Conservation (phyloP, 208 protist genomes). For the Acanthamoeba rhysodes region DNA sequence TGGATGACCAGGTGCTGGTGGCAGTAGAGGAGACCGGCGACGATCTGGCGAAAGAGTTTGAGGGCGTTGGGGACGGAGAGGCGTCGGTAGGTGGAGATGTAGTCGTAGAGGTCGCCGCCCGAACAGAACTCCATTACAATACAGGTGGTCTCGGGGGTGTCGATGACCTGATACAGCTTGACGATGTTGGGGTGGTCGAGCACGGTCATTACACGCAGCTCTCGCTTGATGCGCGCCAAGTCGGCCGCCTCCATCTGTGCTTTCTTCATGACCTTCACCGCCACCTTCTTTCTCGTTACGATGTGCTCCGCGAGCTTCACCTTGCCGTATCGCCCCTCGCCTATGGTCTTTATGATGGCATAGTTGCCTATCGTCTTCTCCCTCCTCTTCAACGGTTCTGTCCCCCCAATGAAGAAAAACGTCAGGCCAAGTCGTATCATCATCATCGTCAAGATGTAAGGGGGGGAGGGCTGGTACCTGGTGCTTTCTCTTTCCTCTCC, state of each 20-base stretch:
- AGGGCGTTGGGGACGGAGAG: constrained; percentile 93
- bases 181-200: constrained; percentile 89
- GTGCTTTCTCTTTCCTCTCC: neutral
- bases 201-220: constrained; percentile 88
- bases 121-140: constrained; percentile 75
- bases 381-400: constrained; percentile 64
- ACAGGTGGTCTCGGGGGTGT: constrained; percentile 76
- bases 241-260: constrained; percentile 77
- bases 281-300: constrained; percentile 79
- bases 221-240: constrained; percentile 82
- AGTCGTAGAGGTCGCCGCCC: constrained; percentile 96
- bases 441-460: neutral
- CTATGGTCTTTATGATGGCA: constrained; percentile 63
- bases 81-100: constrained; percentile 91
- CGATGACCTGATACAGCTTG: constrained; percentile 87
- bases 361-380: constrained; percentile 77
- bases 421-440: neutral
- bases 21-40: constrained; percentile 94
- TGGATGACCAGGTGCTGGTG: constrained; percentile 93
- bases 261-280: constrained; percentile 85
- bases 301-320: constrained; percentile 62
- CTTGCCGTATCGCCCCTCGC: constrained; percentile 76
- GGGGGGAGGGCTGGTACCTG: neutral
- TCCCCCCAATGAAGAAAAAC: neutral
- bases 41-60: constrained; percentile 95